Percentiles rank a stretch among this genome's conserved stretches.
Conservation (phyloP, 2,329 filamentous ascomycete genomes). For the Hortaea werneckii region DNA sequence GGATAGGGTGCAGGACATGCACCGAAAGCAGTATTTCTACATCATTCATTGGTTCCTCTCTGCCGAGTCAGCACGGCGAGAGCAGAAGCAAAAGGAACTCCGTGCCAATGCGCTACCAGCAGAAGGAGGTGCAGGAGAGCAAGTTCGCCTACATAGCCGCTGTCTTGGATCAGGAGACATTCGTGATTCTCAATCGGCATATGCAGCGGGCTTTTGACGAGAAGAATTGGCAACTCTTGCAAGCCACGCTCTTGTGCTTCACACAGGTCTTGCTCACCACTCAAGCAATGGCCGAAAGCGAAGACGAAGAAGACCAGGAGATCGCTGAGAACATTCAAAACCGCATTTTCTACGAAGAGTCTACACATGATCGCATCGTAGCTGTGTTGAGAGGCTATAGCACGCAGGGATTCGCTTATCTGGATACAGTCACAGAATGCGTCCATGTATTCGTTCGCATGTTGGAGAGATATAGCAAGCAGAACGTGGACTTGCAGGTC, state of each 20-base stretch:
- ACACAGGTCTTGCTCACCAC: slow-evolving; percentile 82
- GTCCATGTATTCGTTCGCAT: slow-evolving; percentile 86
- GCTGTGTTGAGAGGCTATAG: slow-evolving; percentile 78
- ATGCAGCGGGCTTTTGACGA: slow-evolving; percentile 71
- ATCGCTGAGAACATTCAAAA: slow-evolving; percentile 96
- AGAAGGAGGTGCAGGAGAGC: slow-evolving; percentile 44
- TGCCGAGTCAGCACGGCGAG: slow-evolving; percentile 64
- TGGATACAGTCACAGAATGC: slow-evolving; percentile 85
- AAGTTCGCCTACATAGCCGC: slow-evolving; percentile 80
- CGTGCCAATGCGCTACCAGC: slow-evolving; percentile 23
- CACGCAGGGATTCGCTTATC: slow-evolving; percentile 84
- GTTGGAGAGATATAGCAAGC: slow-evolving; percentile 85
- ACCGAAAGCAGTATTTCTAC: slow-evolving; percentile 83
- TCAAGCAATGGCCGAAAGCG: slow-evolving; percentile 79
- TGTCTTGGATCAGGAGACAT: slow-evolving; percentile 89
- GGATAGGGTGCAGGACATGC: slow-evolving; percentile 65
- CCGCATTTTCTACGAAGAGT: slow-evolving; percentile 96
- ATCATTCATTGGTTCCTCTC: slow-evolving; percentile 79
- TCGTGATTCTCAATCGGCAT: slow-evolving; percentile 73
- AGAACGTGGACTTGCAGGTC: slow-evolving; percentile 88
- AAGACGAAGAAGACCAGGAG: slow-evolving; percentile 85
- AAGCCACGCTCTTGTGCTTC: slow-evolving; percentile 84
- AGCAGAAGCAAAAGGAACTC: slow-evolving; percentile 24
- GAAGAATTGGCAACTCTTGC: slow-evolving; percentile 79
- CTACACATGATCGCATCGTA: slow-evolving; percentile 79